Percentiles rank a stretch among this genome's conserved stretches.
These are phyloP conservation scores for Trypanosomatidae sp. DNA, from an alignment of 208 protist species.

Conservation along the genomic window DNA sequence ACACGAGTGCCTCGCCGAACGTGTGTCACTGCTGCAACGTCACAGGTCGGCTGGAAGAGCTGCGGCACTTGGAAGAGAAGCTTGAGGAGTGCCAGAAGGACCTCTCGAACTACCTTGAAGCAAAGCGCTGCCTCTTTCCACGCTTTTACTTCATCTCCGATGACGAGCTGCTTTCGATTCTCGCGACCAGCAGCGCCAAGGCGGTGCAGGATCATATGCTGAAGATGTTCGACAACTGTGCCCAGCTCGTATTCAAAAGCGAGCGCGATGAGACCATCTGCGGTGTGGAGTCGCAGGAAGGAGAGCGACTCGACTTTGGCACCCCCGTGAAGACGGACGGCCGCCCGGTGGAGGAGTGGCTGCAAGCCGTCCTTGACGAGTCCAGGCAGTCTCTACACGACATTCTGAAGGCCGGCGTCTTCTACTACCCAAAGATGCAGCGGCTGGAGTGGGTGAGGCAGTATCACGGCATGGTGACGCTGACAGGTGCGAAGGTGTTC, in stretches of 20 bases:
- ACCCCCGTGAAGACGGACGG: slow-evolving; percentile 89
- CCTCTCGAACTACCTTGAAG: slow-evolving; percentile 98
- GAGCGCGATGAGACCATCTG: slow-evolving; percentile 90
- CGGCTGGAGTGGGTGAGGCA: slow-evolving; percentile 96
- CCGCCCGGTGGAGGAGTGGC: slow-evolving; percentile 97
- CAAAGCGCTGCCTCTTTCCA: slow-evolving; percentile 98
- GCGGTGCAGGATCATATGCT: slow-evolving; percentile 98
- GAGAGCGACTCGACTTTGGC: slow-evolving; percentile 94
- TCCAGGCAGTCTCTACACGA: slow-evolving; percentile 93
- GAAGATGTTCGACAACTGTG: slow-evolving; percentile 99
- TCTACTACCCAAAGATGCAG: slow-evolving; percentile 95
- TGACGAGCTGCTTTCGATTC: slow-evolving; percentile 98
- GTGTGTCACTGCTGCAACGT: slow-evolving; percentile 94
- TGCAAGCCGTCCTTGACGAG: slow-evolving; percentile 95
- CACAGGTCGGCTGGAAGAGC: slow-evolving; percentile 90
- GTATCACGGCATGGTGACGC: slow-evolving; percentile 95
- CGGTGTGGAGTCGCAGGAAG: slow-evolving; percentile 97
- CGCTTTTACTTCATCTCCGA: slow-evolving; percentile 99
- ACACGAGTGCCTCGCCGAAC: slow-evolving; percentile 91
- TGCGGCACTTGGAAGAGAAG: slow-evolving; percentile 91
- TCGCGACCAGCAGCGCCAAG: slow-evolving; percentile 94
- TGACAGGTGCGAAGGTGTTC: slow-evolving; percentile 98
- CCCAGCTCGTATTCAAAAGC: slow-evolving; percentile 94
- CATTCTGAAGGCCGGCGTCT: slow-evolving; percentile 97
- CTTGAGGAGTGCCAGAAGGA: slow-evolving; percentile 98